These are phyloP conservation scores for Aspergillus fijiensis DNA, from an alignment of 2,329 filamentous ascomycete species.

Conservation along the genomic window DNA sequence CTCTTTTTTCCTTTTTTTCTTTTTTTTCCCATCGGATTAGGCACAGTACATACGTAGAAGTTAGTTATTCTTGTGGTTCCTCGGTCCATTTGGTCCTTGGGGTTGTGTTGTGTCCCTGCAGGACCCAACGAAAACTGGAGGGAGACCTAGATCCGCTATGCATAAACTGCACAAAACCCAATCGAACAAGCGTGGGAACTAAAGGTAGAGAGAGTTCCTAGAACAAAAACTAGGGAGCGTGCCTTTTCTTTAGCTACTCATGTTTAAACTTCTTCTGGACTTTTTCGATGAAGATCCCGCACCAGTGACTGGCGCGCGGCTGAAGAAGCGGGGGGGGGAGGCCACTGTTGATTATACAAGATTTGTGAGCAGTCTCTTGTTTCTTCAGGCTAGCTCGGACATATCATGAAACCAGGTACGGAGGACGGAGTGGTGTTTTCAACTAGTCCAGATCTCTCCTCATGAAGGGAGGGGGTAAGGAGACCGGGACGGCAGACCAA, in stretches of 20 bases:
- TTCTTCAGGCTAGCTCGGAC: not conserved
- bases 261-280: conserved; percentile 18
- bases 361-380: no score
- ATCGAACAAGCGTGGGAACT: not conserved
- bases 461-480: no score
- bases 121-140: no score
- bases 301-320: conserved; percentile 16
- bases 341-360: not conserved
- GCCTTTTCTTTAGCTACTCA: not conserved
- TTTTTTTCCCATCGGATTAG: no score
- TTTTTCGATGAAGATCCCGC: conserved; percentile 9
- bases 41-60: no score
- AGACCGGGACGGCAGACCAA: no score
- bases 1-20: not conserved
- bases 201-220: not conserved
- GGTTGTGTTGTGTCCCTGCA: no score
- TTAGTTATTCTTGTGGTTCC: no score
- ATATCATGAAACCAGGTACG: not conserved
- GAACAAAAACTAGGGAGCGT: not conserved
- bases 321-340: conserved; percentile 15
- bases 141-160: not conserved
- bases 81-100: no score
- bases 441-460: not conserved
- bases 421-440: not conserved
- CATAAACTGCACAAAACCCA: not conserved